These are phyloP conservation scores for Tricholoma hemisulphureum DNA, from an alignment of 768 basidiomycete genomes.

Conservation along the genomic window DNA sequence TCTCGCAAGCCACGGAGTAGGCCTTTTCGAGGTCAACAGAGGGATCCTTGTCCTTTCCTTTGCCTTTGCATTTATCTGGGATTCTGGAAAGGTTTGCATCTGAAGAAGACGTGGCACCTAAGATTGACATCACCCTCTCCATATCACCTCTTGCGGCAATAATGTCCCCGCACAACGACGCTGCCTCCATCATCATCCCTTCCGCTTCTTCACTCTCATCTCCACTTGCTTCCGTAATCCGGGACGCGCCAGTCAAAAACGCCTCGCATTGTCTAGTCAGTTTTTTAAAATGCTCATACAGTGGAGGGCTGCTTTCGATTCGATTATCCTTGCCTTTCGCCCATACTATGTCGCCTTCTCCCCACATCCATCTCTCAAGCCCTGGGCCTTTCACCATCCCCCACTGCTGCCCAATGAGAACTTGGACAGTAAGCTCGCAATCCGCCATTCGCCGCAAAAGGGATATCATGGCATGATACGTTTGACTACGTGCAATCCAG, in stretches of 20 bases:
- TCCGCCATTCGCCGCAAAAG: slow-evolving; percentile 49
- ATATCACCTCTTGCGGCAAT: slow-evolving; percentile 50
- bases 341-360: slow-evolving; percentile 43
- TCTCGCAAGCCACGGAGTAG: slow-evolving; percentile 46
- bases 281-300: slow-evolving; percentile 53
- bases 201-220: slow-evolving; percentile 34
- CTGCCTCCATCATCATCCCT: slow-evolving; percentile 40
- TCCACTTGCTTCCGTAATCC: slow-evolving; percentile 31
- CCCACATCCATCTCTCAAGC: slow-evolving; percentile 49
- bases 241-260: slow-evolving; percentile 44
- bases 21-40: slow-evolving; percentile 36
- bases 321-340: slow-evolving; percentile 25
- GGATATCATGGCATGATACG: slow-evolving; percentile 48
- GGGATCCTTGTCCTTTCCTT: slow-evolving; percentile 29
- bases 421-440: slow-evolving; percentile 47
- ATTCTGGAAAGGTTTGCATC: slow-evolving; percentile 8
- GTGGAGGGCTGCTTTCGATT: slow-evolving; percentile 36
- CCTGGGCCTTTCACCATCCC: slow-evolving; percentile 40
- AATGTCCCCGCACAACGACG: slow-evolving; percentile 51
- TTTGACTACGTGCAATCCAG: slow-evolving; percentile 46
- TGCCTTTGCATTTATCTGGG: slow-evolving; percentile 23
- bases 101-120: slow-evolving; percentile 28
- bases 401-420: slow-evolving; percentile 40
- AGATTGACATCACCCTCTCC: slow-evolving; percentile 43
- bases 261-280: slow-evolving; percentile 50